Conservation (phyloP, 73 alveolate genomes). For the Paramecium pentaurelia region DNA sequence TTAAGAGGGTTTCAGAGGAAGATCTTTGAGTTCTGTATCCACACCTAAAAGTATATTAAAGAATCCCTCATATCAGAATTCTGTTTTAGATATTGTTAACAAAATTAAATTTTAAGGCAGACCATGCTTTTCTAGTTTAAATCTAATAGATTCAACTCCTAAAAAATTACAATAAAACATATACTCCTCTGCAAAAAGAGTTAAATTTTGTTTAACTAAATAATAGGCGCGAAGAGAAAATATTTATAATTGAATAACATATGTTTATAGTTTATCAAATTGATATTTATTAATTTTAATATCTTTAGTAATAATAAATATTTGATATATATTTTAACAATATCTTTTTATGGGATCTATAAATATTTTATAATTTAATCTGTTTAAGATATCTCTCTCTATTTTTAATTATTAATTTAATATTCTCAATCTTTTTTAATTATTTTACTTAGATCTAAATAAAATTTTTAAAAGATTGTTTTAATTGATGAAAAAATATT, state of each 20-base stretch:
- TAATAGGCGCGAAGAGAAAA: conserved; percentile 21
- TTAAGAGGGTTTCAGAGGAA: neutral
- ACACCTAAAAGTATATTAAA: conserved; percentile 21
- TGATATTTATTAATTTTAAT: too few species aligned
- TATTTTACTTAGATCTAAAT: too few species aligned
- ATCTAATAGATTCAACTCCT: neutral
- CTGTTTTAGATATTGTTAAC: neutral
- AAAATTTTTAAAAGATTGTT: too few species aligned
- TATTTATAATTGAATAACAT: neutral
- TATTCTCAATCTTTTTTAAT: too few species aligned
- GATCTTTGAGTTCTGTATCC: neutral
- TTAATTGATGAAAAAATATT: too few species aligned
- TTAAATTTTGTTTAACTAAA: neutral
- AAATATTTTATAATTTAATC: too few species aligned
- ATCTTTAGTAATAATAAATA: neutral
- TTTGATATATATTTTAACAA: too few species aligned
- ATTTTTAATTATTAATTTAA: too few species aligned
- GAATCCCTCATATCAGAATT: neutral
- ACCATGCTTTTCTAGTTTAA: neutral
- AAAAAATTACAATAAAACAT: neutral
- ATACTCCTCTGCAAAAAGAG: neutral
- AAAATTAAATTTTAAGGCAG: neutral
- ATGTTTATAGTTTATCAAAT: neutral
- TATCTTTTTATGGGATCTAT: too few species aligned
- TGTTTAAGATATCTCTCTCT: too few species aligned